Evolutionary conservation across 148 eudicot species (phyloP).

Genomic region (Nepenthes gracilis): DNA sequence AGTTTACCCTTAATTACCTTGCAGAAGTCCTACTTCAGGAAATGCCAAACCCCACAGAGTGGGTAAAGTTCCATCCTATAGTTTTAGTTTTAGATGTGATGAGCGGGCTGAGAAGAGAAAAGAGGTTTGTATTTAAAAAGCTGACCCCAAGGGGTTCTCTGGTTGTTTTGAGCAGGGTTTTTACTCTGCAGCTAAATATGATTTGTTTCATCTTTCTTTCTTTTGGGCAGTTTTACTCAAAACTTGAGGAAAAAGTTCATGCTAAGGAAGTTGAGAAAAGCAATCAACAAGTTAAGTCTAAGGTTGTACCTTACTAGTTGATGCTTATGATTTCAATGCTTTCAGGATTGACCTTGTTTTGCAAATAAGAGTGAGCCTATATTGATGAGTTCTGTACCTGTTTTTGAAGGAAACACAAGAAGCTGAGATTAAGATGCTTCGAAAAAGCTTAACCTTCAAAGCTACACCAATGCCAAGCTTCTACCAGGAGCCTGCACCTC

Average conservation of each 20-base stretch:
- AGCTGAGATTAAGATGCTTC: conserved; percentile 69
- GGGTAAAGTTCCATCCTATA: conserved; percentile 79
- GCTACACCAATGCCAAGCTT: conserved; percentile 91
- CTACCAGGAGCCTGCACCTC: conserved; percentile 84
- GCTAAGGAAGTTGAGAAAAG: conserved; percentile 79
- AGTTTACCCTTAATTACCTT: conserved; percentile 42
- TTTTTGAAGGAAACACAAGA: conserved; percentile 69
- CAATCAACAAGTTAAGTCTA: conserved; percentile 60
- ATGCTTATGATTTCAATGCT: neutral
- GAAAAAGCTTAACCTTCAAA: conserved; percentile 80
- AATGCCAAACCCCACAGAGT: conserved; percentile 41
- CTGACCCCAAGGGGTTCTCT: neutral
- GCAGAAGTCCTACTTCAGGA: conserved; percentile 51
- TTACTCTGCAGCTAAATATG: neutral
- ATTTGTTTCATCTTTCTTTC: neutral
- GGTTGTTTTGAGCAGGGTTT: neutral
- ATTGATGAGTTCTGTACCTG: neutral
- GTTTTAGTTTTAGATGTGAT: conserved; percentile 74
- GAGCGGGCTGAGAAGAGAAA: conserved; percentile 94
- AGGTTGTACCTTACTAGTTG: conserved; percentile 26
- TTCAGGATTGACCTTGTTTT: conserved; percentile 1
- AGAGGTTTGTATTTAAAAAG: conserved; percentile 45
- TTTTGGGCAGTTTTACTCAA: conserved; percentile 54
- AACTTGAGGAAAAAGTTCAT: conserved; percentile 87
- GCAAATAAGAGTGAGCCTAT: neutral